These are phyloP conservation scores for Mariannaea sp. DNA, from an alignment of 2,329 filamentous ascomycete genomes.

Conservation along the genomic window DNA sequence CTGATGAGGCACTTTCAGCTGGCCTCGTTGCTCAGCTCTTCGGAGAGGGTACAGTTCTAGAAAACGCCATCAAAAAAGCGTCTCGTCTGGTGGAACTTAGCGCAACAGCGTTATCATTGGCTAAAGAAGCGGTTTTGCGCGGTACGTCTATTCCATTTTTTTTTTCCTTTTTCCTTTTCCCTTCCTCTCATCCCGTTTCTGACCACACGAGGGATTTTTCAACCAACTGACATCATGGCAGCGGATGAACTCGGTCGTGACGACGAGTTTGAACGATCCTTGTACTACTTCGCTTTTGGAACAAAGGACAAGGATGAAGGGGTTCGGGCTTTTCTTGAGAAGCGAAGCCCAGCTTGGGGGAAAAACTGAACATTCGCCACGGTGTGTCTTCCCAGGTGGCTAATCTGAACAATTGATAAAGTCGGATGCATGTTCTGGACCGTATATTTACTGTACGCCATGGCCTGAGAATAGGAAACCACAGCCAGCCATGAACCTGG, in stretches of 20 bases:
- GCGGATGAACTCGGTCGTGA: slow-evolving; percentile 36
- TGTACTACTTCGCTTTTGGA: slow-evolving; percentile 46
- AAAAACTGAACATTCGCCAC: too few species aligned
- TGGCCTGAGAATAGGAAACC: neutral
- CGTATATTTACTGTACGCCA: too few species aligned
- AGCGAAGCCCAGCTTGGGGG: slow-evolving; percentile 30
- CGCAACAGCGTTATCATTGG: slow-evolving; percentile 35
- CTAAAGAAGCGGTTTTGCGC: slow-evolving; percentile 38
- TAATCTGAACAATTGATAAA: too few species aligned
- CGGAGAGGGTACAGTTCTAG: slow-evolving; percentile 36
- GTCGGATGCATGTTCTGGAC: too few species aligned
- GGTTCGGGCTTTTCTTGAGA: slow-evolving; percentile 40
- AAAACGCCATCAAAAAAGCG: slow-evolving; percentile 33
- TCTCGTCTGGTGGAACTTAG: slow-evolving; percentile 34
- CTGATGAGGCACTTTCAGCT: slow-evolving; percentile 33
- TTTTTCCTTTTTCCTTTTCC: neutral
- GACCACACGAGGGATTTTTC: neutral
- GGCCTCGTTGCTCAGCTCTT: slow-evolving; percentile 38
- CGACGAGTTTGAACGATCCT: slow-evolving; percentile 42
- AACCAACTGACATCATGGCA: slow-evolving; percentile 8
- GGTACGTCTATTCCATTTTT: slow-evolving; percentile 28
- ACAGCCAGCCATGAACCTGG: neutral
- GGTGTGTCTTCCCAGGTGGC: too few species aligned
- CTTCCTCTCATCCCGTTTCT: neutral
- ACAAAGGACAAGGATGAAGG: slow-evolving; percentile 40